Percentiles rank a stretch among this genome's conserved stretches.
Evolutionary conservation across 148 eudicot genomes (phyloP).

Genomic region (Silene latifolia): DNA sequence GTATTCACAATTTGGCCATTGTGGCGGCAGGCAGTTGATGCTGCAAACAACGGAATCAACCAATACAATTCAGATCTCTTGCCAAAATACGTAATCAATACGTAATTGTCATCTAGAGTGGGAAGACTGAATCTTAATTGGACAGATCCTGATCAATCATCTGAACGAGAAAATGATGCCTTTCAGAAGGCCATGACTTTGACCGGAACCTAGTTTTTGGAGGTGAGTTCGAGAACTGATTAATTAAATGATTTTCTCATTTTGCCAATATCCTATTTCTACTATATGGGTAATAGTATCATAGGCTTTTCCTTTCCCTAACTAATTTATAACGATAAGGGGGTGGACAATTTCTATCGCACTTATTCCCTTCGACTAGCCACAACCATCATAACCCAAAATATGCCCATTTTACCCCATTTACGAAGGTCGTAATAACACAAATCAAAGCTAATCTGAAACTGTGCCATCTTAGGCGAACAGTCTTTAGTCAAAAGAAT

Average conservation of each 20-base stretch:
- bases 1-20: slow-evolving; percentile 9
- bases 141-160: slow-evolving; percentile 87
- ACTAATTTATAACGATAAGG: too few species aligned
- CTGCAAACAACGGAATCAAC: slow-evolving; percentile 81
- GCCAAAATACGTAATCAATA: slow-evolving; percentile 74
- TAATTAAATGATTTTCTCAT: not conserved
- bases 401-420: too few species aligned
- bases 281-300: too few species aligned
- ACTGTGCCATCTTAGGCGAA: too few species aligned
- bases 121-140: slow-evolving; percentile 82
- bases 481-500: too few species aligned
- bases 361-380: too few species aligned
- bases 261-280: too few species aligned
- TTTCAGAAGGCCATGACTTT: slow-evolving; percentile 70
- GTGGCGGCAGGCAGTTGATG: slow-evolving; percentile 84
- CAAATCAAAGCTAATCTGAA: too few species aligned
- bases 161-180: slow-evolving; percentile 77
- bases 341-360: too few species aligned
- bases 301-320: too few species aligned
- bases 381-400: too few species aligned
- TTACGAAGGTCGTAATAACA: too few species aligned
- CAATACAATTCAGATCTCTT: slow-evolving; percentile 64
- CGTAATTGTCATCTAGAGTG: slow-evolving; percentile 82
- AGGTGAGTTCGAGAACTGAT: slow-evolving; percentile 38
- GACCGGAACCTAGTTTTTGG: slow-evolving; percentile 82